phyloP scores from a whole-genome alignment of 371 early-diverging fungal species.

The Rhizopus sp. region DNA sequence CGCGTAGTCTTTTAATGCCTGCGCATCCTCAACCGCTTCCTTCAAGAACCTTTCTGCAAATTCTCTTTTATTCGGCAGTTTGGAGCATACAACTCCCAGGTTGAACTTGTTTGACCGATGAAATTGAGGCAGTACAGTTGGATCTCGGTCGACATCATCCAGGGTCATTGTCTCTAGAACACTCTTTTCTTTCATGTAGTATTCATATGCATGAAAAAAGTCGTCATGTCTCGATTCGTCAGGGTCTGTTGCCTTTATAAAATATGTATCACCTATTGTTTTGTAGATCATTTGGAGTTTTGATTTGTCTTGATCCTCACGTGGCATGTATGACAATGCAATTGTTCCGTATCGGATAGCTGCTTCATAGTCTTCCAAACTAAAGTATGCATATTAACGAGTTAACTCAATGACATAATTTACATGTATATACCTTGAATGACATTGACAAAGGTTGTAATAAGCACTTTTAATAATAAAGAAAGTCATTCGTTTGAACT shows the following conservation, averaged over 20 bases:
- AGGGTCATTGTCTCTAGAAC: slow-evolving; percentile 25
- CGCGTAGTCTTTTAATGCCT: slow-evolving; percentile 12
- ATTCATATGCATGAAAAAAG: slow-evolving; percentile 28
- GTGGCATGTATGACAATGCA: slow-evolving; percentile 8
- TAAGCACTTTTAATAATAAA: slow-evolving; percentile 10
- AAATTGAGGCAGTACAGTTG: slow-evolving; percentile 12
- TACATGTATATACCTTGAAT: slow-evolving; percentile 21
- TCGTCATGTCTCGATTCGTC: slow-evolving; percentile 23
- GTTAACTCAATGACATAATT: not conserved
- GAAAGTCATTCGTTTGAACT: not conserved
- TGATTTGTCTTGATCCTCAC: slow-evolving; percentile 4
- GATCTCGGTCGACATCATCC: slow-evolving; percentile 22
- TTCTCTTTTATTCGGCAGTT: slow-evolving; percentile 10
- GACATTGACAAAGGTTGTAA: slow-evolving; percentile 20
- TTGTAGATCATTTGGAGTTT: slow-evolving; percentile 28
- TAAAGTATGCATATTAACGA: slow-evolving; percentile 1
- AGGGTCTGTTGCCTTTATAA: slow-evolving; percentile 28
- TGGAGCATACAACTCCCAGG: slow-evolving; percentile 39
- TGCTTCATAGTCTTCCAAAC: slow-evolving; percentile 23
- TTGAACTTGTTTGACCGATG: slow-evolving; percentile 37
- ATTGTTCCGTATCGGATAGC: slow-evolving; percentile 19
- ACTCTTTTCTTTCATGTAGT: slow-evolving; percentile 31
- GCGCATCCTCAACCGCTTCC: slow-evolving; percentile 25
- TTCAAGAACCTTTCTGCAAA: slow-evolving; percentile 18
- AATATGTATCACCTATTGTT: slow-evolving; percentile 33